Base-by-base conservation (phyloP, 164 flowering plant species). In the Stephania yunnanensis region DNA sequence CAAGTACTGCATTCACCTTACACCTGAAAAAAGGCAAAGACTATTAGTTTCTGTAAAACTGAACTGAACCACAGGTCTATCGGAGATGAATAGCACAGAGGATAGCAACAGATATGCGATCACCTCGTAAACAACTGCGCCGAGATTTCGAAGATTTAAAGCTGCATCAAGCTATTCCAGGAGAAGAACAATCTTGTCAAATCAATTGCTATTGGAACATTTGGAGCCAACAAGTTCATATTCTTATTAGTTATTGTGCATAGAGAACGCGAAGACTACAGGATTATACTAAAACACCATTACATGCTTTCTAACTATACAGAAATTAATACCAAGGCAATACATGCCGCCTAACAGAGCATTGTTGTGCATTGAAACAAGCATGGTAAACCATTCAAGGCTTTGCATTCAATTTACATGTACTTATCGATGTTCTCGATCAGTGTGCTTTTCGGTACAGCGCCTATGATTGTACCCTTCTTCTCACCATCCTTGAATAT, bases 401-500 rank as follows among this genome's bases (percentile, higher is more conserved):
- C 61, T 64, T 69, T 79, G 55, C 80, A 72, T 73, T 69, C 65
- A 79, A 58, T 69, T 64, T 75, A 68, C 83, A 91, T 81, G 87
- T 84, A 89, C 71, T 89, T 93, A 75, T 93, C 97, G 22, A 93
- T 87, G 87, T 88, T 79, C 69, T 88, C 78, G 55, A 85, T 80
- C 71, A 94, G 83, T 46, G 95, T 87, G 53, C 86, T 69, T 82
- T 88, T 91, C 9, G 98, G 96, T 77, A 92, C 96, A n/a, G 96
- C 96, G 73, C 97, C 98, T 53, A 94, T 86, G 53, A 92, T 76
- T 1, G 90, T 80, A 19, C 91, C 97, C 77, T 88, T 92, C 87
- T 91, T 92, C 84, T 91, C 98, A 5, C 98, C 97, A 42, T 78
- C 74, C 84, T 92, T 94, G 80, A 94, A 92, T 61, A 94, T 85